These are phyloP conservation scores for Croton laevigatus DNA, from an alignment of 441 rosid species.

Conservation along the genomic window DNA sequence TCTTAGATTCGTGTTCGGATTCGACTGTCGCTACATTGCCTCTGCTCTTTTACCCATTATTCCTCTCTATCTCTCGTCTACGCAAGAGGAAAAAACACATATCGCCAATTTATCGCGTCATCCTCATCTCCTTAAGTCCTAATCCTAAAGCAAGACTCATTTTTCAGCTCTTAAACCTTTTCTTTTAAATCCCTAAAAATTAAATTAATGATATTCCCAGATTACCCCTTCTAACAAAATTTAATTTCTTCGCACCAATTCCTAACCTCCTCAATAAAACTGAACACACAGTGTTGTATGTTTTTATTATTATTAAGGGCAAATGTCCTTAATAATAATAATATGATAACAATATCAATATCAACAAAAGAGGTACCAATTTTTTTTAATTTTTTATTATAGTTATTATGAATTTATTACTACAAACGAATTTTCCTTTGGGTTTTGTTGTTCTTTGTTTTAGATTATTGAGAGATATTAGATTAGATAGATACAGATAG, in stretches of 20 bases:
- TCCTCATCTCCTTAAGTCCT: background rate
- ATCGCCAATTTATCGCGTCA: conserved; percentile 15
- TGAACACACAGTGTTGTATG: background rate
- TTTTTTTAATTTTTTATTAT: background rate
- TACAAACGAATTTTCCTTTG: background rate
- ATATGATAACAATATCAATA: background rate
- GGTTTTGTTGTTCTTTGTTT: background rate
- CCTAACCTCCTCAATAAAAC: background rate
- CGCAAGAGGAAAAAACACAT: background rate
- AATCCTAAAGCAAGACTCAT: background rate
- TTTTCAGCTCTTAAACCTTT: background rate
- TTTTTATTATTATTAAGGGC: conserved; percentile 10
- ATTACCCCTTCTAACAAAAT: background rate
- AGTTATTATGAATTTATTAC: background rate
- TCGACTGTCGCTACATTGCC: background rate
- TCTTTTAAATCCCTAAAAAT: background rate
- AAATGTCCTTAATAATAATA: conserved; percentile 1
- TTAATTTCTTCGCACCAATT: background rate
- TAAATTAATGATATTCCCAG: background rate
- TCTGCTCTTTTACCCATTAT: background rate
- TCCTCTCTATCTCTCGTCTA: background rate
- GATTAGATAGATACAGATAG: background rate
- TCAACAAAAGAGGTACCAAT: conserved; percentile 7
- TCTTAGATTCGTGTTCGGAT: background rate
- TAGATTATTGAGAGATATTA: background rate